A percentile compares a stretch with the other conserved stretches of the same genome.
Evolutionary conservation across 2,329 filamentous ascomycete genomes (phyloP).

Genomic region (Diaporthe humulicola): DNA sequence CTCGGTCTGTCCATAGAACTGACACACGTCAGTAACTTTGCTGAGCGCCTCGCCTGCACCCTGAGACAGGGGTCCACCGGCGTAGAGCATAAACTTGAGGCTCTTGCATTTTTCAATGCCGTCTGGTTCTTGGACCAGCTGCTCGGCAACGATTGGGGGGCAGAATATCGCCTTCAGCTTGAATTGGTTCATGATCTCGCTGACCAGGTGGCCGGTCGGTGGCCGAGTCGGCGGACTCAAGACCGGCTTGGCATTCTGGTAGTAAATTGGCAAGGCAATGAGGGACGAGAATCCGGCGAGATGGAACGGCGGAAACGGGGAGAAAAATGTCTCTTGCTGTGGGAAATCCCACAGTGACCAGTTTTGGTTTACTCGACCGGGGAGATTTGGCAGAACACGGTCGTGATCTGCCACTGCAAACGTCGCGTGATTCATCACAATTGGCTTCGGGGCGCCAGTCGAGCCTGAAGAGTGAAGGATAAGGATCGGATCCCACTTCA

Average conservation of each 20-base stretch:
- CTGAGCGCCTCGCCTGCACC: constrained; percentile 40
- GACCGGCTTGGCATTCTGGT: constrained; percentile 36
- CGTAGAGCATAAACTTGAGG: constrained; percentile 43
- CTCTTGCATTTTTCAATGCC: constrained; percentile 40
- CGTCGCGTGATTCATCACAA: constrained; percentile 42
- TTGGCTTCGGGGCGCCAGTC: constrained; percentile 41
- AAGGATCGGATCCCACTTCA: constrained; percentile 40
- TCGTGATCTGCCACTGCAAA: constrained; percentile 40
- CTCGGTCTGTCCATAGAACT: constrained; percentile 44
- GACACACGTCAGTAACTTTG: constrained; percentile 43
- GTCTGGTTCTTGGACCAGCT: constrained; percentile 37
- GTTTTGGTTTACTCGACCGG: constrained; percentile 41
- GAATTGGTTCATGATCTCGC: constrained; percentile 41
- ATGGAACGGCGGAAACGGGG: constrained; percentile 41
- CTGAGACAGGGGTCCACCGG: constrained; percentile 42
- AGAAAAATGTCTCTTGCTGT: constrained; percentile 38
- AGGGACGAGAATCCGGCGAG: constrained; percentile 41
- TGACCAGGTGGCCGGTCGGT: constrained; percentile 37
- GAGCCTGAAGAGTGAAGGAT: constrained; percentile 43
- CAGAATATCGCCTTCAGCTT: constrained; percentile 40
- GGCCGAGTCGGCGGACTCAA: constrained; percentile 37
- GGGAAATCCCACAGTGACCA: constrained; percentile 40
- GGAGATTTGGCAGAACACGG: constrained; percentile 34
- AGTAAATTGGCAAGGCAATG: constrained; percentile 41
- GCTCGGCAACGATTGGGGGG: constrained; percentile 41